These are phyloP conservation scores for Naegleria lovaniensis DNA, from an alignment of 208 protist species.

Conservation along the genomic window DNA sequence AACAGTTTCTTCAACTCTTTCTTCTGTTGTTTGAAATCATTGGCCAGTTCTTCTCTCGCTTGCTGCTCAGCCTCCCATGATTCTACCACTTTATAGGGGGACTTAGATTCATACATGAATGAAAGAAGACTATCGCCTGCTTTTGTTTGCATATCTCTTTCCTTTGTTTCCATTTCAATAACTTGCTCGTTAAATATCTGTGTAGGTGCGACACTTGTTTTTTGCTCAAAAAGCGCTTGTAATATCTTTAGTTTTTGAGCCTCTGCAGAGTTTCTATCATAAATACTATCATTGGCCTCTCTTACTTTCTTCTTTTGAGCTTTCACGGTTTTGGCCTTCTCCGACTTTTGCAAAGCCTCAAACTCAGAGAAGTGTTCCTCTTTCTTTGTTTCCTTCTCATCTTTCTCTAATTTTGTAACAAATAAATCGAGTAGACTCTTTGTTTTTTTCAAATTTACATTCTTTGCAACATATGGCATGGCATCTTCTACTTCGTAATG, in stretches of 20 bases:
- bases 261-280: background rate
- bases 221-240: background rate
- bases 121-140: background rate
- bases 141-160: background rate
- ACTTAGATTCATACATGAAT: background rate
- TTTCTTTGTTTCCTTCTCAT: background rate
- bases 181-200: background rate
- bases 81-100: background rate
- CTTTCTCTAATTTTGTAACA: background rate
- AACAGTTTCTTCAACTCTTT: background rate
- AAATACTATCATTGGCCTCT: background rate
- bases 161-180: background rate
- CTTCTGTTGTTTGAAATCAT: background rate
- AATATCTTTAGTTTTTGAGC: background rate
- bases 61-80: background rate
- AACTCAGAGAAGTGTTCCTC: background rate
- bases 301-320: constrained; percentile 2
- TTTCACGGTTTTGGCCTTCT: background rate
- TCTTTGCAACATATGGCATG: background rate
- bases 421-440: background rate
- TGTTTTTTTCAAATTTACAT: constrained; percentile 9
- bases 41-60: background rate
- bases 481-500: background rate
- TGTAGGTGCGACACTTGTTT: background rate
- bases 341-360: background rate